A percentile compares a stretch with the other conserved stretches of the same genome.
phyloP scores from a whole-genome alignment of 768 basidiomycete genomes.

The Suillus placidus region DNA sequence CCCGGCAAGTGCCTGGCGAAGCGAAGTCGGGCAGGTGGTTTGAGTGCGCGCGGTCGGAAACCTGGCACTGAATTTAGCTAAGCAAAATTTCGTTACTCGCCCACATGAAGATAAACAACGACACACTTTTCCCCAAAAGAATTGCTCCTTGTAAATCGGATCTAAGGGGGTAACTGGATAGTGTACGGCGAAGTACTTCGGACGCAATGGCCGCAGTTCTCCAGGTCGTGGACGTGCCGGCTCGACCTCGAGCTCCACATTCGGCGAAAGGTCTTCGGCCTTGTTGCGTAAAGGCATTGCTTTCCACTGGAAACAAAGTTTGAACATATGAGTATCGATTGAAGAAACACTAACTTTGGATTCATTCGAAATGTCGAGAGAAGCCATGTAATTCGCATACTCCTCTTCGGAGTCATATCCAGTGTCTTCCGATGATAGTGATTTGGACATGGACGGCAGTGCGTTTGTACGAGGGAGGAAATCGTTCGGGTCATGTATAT shows the following conservation, averaged over 20 bases:
- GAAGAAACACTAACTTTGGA: slow-evolving; percentile 21
- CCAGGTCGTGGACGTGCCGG: slow-evolving; percentile 6
- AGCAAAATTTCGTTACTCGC: not conserved
- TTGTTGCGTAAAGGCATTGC: slow-evolving; percentile 29
- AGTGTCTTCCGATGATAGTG: not conserved
- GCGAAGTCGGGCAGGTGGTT: slow-evolving; percentile 2
- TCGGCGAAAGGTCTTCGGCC: slow-evolving; percentile 34
- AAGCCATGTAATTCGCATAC: slow-evolving; percentile 24
- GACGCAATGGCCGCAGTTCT: slow-evolving; percentile 14
- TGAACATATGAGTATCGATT: not conserved
- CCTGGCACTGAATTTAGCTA: slow-evolving; percentile 6
- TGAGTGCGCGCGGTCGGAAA: slow-evolving; percentile 2
- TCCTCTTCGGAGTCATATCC: slow-evolving; percentile 26
- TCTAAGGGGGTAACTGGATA: slow-evolving; percentile 21
- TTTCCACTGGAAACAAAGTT: slow-evolving; percentile 25
- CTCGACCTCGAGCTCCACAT: slow-evolving; percentile 8
- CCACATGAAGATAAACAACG: too few relatives aligned
- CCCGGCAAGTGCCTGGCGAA: slow-evolving; percentile 11
- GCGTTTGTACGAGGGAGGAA: not conserved
- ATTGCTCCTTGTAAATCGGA: slow-evolving; percentile 16
- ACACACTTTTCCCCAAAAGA: slow-evolving; percentile 27
- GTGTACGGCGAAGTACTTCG: slow-evolving; percentile 23
- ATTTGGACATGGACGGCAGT: not conserved
- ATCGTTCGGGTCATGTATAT: not conserved
- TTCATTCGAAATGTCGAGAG: slow-evolving; percentile 36